Percentiles rank a stretch among this genome's conserved stretches.
phyloP scores from a whole-genome alignment of 2,329 filamentous ascomycete genomes.

The Setomelanomma holmii region DNA sequence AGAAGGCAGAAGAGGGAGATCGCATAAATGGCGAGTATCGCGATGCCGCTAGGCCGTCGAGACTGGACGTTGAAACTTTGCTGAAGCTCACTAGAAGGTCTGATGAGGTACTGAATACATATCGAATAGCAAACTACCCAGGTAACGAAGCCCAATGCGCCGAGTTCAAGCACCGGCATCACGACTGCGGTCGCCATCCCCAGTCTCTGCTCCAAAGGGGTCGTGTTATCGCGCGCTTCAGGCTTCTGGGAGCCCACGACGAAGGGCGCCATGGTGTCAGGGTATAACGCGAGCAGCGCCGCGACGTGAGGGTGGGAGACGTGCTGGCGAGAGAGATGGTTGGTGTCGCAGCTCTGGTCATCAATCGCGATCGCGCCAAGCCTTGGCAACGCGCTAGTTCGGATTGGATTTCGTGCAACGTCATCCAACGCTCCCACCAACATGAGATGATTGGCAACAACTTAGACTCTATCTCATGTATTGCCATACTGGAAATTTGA shows the following conservation, averaged over 20 bases:
- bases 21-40: conserved; percentile 76
- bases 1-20: conserved; percentile 72
- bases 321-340: not conserved
- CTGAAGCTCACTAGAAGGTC: conserved; percentile 45
- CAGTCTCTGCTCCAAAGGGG: conserved; percentile 41
- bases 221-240: conserved; percentile 25
- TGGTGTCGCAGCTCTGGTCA: not conserved
- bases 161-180: conserved; percentile 74
- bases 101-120: conserved; percentile 75
- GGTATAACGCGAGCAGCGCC: not conserved
- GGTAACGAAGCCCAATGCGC: conserved; percentile 71
- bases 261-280: conserved; percentile 27
- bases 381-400: not conserved
- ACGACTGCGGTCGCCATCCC: conserved; percentile 68
- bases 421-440: too few species aligned
- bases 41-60: conserved; percentile 67
- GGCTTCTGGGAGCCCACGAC: conserved; percentile 30
- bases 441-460: too few species aligned
- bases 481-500: too few species aligned
- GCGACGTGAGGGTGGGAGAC: conserved; percentile 3
- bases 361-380: too few species aligned
- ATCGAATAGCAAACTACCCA: conserved; percentile 69
- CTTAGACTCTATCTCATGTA: too few species aligned
- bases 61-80: conserved; percentile 33
- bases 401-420: not conserved